Evolutionary conservation across 306 rosid species (phyloP), one percentile per base, ranked within the genome.

Genomic region (Hippophae tibetana): DNA sequence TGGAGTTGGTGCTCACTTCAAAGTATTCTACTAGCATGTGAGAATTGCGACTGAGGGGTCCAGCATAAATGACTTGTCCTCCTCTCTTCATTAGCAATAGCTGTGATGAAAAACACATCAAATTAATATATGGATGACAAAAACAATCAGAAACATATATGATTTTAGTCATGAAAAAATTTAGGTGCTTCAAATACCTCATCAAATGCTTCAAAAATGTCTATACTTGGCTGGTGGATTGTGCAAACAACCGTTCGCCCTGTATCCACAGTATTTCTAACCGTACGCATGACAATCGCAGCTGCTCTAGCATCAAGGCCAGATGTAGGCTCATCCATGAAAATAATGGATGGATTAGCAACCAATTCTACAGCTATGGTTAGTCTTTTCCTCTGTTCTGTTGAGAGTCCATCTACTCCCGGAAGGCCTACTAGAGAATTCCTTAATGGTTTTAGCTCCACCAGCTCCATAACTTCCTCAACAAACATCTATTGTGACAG

Each of bases 221-320:
- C 77, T 10, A 78, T 78, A 18, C 77, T 78, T 49, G 83, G 83
- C 56, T 78, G 83, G 55, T 78, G 83, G 67, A 78, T 78, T 23
- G 83, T 78, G 57, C 83, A 78, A 3, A 78, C 74, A 6, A 78
- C 77, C 6, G 83, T 78, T 74, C 83, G 59, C 11, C 83, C 79
- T 1, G 83, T 78, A 41, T 78, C 74, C 6, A 78, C 83, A 0
- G 83, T 78, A 50, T 78, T 78, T 63, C 83, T 63, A 43, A 78
- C 79, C 0, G 83, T 74, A 40, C 83, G 74, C 83, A 78, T 78
- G 52, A 78, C 83, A 18, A 78, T 78, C 43, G 83, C 79, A 54
- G 83, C 83, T 7, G 83, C 72, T 57, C 83, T 74, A 5, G 83
- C 83, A 71, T 78, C 83, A 9, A 78, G 79, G 46, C 83, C 79